These are phyloP conservation scores for Cyclostephanos invisitatus DNA, from an alignment of 108 stramenopile genomes.

Conservation along the genomic window DNA sequence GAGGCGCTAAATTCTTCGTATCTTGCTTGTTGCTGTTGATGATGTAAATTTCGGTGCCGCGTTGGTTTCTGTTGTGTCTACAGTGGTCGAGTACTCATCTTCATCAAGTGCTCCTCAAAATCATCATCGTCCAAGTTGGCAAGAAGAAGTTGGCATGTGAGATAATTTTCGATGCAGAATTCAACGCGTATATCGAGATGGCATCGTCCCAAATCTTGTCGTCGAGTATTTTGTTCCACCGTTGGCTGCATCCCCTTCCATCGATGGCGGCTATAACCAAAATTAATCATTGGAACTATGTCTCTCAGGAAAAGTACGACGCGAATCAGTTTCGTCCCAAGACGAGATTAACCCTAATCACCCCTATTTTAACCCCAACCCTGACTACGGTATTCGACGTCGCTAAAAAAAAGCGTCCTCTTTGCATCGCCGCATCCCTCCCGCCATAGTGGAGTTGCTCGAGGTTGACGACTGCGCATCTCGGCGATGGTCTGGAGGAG, in stretches of 20 bases:
- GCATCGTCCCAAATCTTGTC: not conserved
- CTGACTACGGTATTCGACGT: no score
- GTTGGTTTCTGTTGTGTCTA: not conserved
- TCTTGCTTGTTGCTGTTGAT: slow-evolving; percentile 15
- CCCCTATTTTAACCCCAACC: no score
- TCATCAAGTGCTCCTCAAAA: slow-evolving; percentile 5
- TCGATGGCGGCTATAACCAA: not conserved
- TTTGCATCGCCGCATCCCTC: no score
- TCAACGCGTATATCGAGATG: not conserved
- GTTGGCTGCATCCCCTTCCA: not conserved
- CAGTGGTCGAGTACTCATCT: slow-evolving; percentile 11
- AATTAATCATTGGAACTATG: no score
- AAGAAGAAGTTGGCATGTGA: no score
- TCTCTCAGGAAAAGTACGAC: no score
- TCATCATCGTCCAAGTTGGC: slow-evolving; percentile 19
- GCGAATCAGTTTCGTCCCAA: no score
- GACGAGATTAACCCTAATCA: no score
- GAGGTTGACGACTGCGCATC: no score
- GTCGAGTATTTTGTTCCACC: not conserved
- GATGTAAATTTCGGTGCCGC: slow-evolving; percentile 2
- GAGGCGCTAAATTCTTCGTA: slow-evolving; percentile 56
- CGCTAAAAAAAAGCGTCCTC: no score
- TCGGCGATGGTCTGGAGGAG: no score
- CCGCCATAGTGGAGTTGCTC: no score
- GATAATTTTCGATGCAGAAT: not conserved